Evolutionary conservation across 805 yeast genomes (phyloP), one percentile per base, ranked within the genome.

Genomic region (Starmerella sp.): DNA sequence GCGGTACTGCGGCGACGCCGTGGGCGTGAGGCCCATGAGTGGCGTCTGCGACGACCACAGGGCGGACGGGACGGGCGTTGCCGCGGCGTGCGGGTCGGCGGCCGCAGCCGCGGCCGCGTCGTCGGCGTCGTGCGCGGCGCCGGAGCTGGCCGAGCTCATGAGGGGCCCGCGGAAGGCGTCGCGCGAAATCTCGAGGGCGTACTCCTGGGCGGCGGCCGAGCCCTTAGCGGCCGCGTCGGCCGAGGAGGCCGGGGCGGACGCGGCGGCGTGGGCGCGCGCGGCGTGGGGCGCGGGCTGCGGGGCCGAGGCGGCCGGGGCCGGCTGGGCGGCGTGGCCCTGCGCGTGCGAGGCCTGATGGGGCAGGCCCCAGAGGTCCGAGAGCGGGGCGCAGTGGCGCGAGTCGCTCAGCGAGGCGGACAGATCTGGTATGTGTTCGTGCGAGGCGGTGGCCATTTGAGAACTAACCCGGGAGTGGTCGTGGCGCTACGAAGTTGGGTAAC

Each of bases 331-430:
- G n/a, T n/a, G n/a, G n/a, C n/a, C n/a, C n/a, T n/a, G n/a, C 36
- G 47, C 11, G 17, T 17, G 47, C 29, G 35, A 9, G 30, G 48
- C 39, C 39, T 45, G 48, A 22, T 45, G 48, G 45, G 66, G 60
- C 36, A 62, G 57, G 36, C 62, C 63, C 66, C 66, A 63, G n/a
- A 63, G 55, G 44, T 63, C 66, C 15, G 62, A 55, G 36, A 63
- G 58, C 30, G 66, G 65, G 3, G 61, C 63, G 41, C 61, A 59
- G 17, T 57, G 60, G 48, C 53, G 62, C 29, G 60, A 31, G 34
- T 63, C 63, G 17, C 59, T 55, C 47, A 63, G 57, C 28, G 61
- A 56, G 30, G 65, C 64, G 29, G 65, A 59, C 52, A 63, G 45
- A 42, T 60, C 66, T 36, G 65, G 63, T 42, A 63, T 51, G 46